phyloP scores from a whole-genome alignment of 1,284 basidiomycete genomes.

The Cryptococcus jaspeensis region DNA sequence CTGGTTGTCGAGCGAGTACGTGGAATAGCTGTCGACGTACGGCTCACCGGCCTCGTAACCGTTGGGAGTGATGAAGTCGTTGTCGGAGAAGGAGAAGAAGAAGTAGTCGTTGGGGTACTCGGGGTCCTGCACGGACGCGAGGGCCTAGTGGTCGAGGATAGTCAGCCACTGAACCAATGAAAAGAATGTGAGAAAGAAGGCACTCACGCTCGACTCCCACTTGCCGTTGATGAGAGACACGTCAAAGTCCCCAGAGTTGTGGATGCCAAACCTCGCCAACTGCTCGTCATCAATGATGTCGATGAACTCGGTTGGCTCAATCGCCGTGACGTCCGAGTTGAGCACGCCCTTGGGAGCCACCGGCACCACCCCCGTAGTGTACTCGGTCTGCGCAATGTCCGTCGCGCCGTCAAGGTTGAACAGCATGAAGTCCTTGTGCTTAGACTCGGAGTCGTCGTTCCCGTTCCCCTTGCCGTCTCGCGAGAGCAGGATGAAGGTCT shows the following conservation, averaged over 20 bases:
- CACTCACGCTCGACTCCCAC: conserved; percentile 61
- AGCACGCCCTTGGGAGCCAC: conserved; percentile 40
- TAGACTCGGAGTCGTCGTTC: conserved; percentile 26
- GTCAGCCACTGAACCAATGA: background rate
- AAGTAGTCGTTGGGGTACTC: conserved; percentile 64
- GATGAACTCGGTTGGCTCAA: conserved; percentile 34
- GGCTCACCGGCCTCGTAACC: conserved; percentile 60
- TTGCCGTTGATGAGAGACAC: conserved; percentile 63
- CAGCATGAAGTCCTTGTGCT: conserved; percentile 37
- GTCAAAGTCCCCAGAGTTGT: conserved; percentile 37
- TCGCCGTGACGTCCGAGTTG: conserved; percentile 30
- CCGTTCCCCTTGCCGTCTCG: conserved; percentile 47
- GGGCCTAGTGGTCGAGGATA: conserved; percentile 59
- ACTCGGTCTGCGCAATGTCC: conserved; percentile 41
- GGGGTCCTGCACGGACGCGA: conserved; percentile 60
- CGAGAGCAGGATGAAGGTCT: conserved; percentile 44
- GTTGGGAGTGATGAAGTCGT: conserved; percentile 64
- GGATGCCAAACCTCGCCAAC: conserved; percentile 44
- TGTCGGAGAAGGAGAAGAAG: conserved; percentile 64
- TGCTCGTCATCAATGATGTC: conserved; percentile 35
- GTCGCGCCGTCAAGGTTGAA: conserved; percentile 40
- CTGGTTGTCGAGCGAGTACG: conserved; percentile 58
- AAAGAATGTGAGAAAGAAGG: background rate
- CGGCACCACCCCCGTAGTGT: conserved; percentile 31
- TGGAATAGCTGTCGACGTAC: conserved; percentile 56